A percentile compares a stretch with the other conserved stretches of the same genome.
Conservation (phyloP, 257 asterid genomes). For the Solanum appendiculatum region DNA sequence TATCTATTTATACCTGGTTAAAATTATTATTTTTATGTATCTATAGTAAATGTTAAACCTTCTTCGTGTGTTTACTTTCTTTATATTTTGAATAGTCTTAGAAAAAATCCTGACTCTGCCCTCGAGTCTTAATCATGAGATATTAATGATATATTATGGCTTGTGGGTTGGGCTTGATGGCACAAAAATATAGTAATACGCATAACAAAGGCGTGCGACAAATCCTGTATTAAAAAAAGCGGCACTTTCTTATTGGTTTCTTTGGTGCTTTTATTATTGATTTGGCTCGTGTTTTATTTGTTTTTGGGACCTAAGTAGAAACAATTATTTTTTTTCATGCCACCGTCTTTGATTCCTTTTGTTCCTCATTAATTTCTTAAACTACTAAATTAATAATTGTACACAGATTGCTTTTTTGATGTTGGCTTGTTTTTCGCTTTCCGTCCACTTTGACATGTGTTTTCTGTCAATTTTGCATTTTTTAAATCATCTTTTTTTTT, state of each 20-base stretch:
- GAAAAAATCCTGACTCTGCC: rapidly evolving
- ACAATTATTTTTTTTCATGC: neutral
- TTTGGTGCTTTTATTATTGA: neutral
- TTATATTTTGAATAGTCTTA: too few species aligned
- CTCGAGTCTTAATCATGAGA: neutral
- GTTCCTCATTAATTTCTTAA: neutral
- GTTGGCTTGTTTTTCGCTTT: neutral
- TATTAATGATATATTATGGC: neutral
- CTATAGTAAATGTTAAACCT: too few species aligned
- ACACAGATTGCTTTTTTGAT: neutral
- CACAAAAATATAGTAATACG: neutral
- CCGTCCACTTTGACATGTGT: neutral
- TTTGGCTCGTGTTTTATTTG: neutral
- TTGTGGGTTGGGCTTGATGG: neutral
- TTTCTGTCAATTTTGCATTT: neutral
- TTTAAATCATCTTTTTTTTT: too few species aligned
- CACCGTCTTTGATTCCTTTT: neutral
- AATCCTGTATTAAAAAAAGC: neutral
- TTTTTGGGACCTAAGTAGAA: neutral
- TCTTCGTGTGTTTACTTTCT: too few species aligned
- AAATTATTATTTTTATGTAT: too few species aligned
- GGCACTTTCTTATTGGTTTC: neutral
- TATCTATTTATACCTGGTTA: too few species aligned
- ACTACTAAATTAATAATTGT: neutral
- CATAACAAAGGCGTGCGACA: neutral